Base-by-base conservation (phyloP, 75 land plant genomes). In the Pseudotsuga menziesii region DNA sequence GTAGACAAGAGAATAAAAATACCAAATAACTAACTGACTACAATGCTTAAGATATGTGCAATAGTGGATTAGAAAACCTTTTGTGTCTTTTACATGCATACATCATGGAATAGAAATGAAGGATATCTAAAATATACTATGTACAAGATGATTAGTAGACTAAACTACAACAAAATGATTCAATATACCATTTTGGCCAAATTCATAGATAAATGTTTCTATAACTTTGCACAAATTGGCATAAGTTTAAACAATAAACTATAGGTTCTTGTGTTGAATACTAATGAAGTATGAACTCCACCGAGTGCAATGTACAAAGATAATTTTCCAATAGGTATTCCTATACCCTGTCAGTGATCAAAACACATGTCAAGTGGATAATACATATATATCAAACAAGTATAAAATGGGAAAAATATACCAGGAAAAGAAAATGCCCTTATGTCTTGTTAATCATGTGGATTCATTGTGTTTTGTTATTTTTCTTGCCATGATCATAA, bases 321-420 rank as follows among this genome's bases (percentile, higher is more conserved):
- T 60, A 95, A 84, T 72, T 95, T 95, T 2, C 98, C 98, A 26
- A 95, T 90, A 35, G 98, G 98, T 70, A 93, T 93, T 22, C 98
- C 98, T 96, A 95, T 95, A 44, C 96, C 96, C 94, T 89, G 78
- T 36, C 6, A 52, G 39, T 36, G 29, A 17, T 58, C 39, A n/a
- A 35, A 61, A 36, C 15, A 8, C 16, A 17, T 54, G 19, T 48
- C 54, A 48, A 48, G 54, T 48, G 9, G 11, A 48, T 48, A 48
- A 11, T 9, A 48, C 54, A 48, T 9, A 9, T 9, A 9, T 11
- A 48, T 48, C 54, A 75, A 57, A 75, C 27, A 41, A 20, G 27
- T 23, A 75, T 2, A 57, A 66, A 29, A 75, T 5, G n/a, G 6
- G 14, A 1, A 61, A 61, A 61, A 6, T 1, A 61, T 61, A 61